Evolutionary conservation across 805 yeast genomes (phyloP).

Genomic region (Schwanniomyces occidentalis): DNA sequence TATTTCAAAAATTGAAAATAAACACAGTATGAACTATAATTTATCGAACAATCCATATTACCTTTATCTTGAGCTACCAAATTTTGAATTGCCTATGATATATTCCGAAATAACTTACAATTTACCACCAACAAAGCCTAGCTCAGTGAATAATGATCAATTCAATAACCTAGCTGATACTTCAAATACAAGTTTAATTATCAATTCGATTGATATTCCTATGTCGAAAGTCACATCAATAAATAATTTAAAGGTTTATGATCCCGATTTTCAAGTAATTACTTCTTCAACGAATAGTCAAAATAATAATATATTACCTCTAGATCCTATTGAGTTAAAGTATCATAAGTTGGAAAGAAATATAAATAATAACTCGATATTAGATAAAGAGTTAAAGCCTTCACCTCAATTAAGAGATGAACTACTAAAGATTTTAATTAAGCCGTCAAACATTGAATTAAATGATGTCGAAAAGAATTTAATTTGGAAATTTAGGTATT

Average conservation of each 20-base stretch:
- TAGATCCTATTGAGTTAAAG: conserved; percentile 86
- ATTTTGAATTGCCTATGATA: conserved; percentile 43
- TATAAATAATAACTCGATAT: conserved; percentile 69
- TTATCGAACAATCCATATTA: conserved; percentile 16
- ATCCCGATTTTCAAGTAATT: conserved; percentile 36
- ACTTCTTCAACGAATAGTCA: conserved; percentile 5
- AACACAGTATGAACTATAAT: conserved; percentile 1
- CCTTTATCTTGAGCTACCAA: conserved; percentile 42
- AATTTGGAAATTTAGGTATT: conserved; percentile 90
- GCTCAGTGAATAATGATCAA: conserved; percentile 1
- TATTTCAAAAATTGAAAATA: conserved; percentile 51
- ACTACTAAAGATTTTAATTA: conserved; percentile 63
- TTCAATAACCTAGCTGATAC: conserved; percentile 7
- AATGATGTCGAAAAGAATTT: conserved; percentile 81
- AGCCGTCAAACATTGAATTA: conserved; percentile 82
- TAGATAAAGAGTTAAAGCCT: conserved; percentile 87
- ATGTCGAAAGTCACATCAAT: conserved; percentile 8
- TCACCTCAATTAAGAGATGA: conserved; percentile 79
- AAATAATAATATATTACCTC: conserved; percentile 6
- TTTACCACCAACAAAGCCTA: neutral
- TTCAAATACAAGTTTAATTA: conserved; percentile 33
- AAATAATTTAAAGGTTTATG: conserved; percentile 37
- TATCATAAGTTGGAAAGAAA: conserved; percentile 79
- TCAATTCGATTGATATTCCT: conserved; percentile 35
- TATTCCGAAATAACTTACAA: conserved; percentile 35